Base-by-base conservation (phyloP, 2,329 filamentous ascomycete species). In the Aspergillus versicolor region DNA sequence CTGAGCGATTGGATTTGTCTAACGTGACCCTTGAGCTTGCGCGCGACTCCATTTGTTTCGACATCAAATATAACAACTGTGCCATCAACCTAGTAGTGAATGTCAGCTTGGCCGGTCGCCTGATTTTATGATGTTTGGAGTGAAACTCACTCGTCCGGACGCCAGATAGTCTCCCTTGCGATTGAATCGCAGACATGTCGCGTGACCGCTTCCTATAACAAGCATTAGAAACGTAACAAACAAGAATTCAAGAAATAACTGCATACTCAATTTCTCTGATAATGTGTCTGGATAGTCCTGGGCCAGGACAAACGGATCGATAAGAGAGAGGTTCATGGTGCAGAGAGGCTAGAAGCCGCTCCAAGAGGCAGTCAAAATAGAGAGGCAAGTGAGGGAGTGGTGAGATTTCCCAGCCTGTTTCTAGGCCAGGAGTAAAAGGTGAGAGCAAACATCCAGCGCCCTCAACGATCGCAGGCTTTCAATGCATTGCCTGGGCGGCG, bases 31-130 rank as follows among this genome's bases (percentile, higher is more conserved):
- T 91, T 87, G 62, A 99, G 81, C 77, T 97, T 99, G 70, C 92
- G 88, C 57, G 94, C 94, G 4, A 97, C 91, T 38, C 94, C 93
- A 82, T 95, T 96, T 9, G 95, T 99, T 76, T 99, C 95, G 49
- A 97, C 86, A 71, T 99, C 94, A 83, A 96, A 99, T 46, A 99
- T 89, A 54, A 96, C 91, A 41, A 99, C 89, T 5, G 91, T 94
- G 64, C 94, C 94, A 77, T 99, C 94, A 61, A 85, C 80, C 82
- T 84, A 62, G 32, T 44, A 49, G 7, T 32, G 12, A 45, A 21
- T 59, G 60, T 67, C 57, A 65, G 60, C 50, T 56, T 58, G 40
- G 27, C 45, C 24, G 27, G 27, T n/a, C 34, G 13, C 12, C n/a
- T 17, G 43, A 38, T 19, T 37, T 21, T 40, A 19, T 19, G n/a